Base-by-base conservation (phyloP, 805 yeast species). In the Ogataea methylovora region DNA sequence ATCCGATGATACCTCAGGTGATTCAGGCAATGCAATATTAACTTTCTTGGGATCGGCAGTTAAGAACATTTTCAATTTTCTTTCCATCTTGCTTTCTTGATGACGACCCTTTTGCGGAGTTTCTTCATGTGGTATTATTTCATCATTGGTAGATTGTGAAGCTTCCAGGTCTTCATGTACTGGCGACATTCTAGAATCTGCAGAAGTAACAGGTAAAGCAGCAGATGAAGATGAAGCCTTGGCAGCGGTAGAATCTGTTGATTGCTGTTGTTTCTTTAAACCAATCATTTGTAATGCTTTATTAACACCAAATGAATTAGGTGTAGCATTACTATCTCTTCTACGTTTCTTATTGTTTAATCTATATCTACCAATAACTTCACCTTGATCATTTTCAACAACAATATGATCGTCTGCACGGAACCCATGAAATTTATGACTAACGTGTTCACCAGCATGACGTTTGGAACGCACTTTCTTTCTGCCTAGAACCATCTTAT, bases 341-440 rank as follows among this genome's bases (percentile, higher is more conserved):
- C 35, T 24, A 13, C 28, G 28, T 31, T 41, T 49, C 34, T 52
- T 54, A 24, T 74, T 70, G 47, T 79, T 84, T 34, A 88, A 78
- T 46, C 65, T 71, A 58, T 87, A 90, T 34, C 95, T 69, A 50
- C 95, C 76, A 30, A 92, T 65, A 36, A 92, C 75, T 46, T 90
- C 97, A 43, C 97, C 98, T 10, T 88, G 95, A 29, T 75, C 84
- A 49, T 87, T 84, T 56, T 90, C 98, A 37, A 92, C 80, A 38
- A 86, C 69, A 35, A 92, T 72, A 39, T 77, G 67, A 48, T 85
- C 78, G 51, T 80, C 92, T 27, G 84, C 67, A 56, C 81, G 83
- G 56, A 79, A 90, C 1, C 96, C 97, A 57, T 63, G 45, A 62
- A 77, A 52, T 60, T 62, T 45, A 24, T 42, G 44, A 5, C 57